Evolutionary conservation across 2,329 filamentous ascomycete species (phyloP).

Genomic region (Clarireedia homoeocarpa): DNA sequence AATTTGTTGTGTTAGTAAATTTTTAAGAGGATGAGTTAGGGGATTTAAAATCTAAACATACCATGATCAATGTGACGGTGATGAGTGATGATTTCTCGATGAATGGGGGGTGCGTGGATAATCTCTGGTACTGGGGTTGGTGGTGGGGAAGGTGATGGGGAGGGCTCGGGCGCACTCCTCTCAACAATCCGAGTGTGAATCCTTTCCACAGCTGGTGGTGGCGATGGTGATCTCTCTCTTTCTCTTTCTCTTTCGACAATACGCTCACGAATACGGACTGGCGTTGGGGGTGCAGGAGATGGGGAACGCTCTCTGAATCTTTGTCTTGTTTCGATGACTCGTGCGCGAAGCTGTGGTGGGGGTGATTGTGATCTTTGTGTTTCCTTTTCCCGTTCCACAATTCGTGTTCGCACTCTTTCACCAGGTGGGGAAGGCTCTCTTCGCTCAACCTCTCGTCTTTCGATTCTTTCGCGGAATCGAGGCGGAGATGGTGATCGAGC

Average conservation of each 20-base stretch:
- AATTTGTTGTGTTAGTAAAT: conserved; percentile 8
- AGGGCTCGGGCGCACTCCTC: conserved; percentile 16
- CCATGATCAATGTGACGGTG: conserved; percentile 84
- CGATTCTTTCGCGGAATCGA: conserved; percentile 23
- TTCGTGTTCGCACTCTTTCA: conserved; percentile 12
- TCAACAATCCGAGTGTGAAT: conserved; percentile 20
- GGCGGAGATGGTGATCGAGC: conserved; percentile 25
- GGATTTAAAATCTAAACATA: conserved; percentile 34
- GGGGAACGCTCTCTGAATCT: conserved; percentile 24
- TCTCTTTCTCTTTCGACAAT: conserved; percentile 22
- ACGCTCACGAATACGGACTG: conserved; percentile 24
- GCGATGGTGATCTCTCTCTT: conserved; percentile 23
- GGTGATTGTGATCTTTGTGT: conserved; percentile 21
- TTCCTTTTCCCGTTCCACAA: conserved; percentile 25
- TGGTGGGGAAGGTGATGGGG: conserved; percentile 23
- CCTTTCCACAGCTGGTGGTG: conserved; percentile 21
- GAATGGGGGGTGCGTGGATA: conserved; percentile 70
- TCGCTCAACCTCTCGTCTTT: conserved; percentile 12
- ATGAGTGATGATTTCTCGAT: conserved; percentile 75
- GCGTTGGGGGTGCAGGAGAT: conserved; percentile 21
- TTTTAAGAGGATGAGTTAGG: neutral
- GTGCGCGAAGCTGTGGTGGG: conserved; percentile 23
- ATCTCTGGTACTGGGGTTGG: conserved; percentile 35
- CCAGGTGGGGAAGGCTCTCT: conserved; percentile 19
- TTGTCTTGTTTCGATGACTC: conserved; percentile 27